Conservation (phyloP, 2,329 filamentous ascomycete species). For the Hypoxylon sp. region DNA sequence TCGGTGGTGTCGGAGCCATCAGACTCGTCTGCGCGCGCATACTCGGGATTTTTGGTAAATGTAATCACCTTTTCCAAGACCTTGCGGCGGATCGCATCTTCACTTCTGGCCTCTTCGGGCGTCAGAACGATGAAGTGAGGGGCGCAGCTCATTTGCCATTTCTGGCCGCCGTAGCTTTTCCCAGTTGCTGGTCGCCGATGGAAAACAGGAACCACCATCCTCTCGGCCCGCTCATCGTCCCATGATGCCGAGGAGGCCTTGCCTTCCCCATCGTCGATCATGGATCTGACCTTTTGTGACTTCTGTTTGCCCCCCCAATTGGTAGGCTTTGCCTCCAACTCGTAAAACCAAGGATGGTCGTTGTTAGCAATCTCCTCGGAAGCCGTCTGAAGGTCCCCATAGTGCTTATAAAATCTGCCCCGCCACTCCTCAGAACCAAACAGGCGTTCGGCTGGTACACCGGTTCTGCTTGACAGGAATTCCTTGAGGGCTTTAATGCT, state of each 20-base stretch:
- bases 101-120: slow-evolving; percentile 71
- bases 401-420: slow-evolving; percentile 85
- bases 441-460: slow-evolving; percentile 70
- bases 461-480: slow-evolving; percentile 72
- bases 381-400: slow-evolving; percentile 72
- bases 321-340: slow-evolving; percentile 80
- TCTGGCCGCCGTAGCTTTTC: slow-evolving; percentile 49
- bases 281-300: slow-evolving; percentile 57
- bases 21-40: slow-evolving; percentile 61
- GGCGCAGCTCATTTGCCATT: slow-evolving; percentile 38
- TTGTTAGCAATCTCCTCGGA: slow-evolving; percentile 76
- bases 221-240: slow-evolving; percentile 70
- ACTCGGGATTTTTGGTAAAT: slow-evolving; percentile 75
- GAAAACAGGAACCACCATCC: slow-evolving; percentile 74
- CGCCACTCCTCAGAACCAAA: slow-evolving; percentile 85
- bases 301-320: slow-evolving; percentile 70
- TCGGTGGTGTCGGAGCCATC: slow-evolving; percentile 65
- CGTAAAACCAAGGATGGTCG: slow-evolving; percentile 74
- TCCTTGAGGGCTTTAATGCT: slow-evolving; percentile 74
- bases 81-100: slow-evolving; percentile 81
- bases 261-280: slow-evolving; percentile 58
- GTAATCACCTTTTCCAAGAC: slow-evolving; percentile 78
- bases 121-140: slow-evolving; percentile 80
- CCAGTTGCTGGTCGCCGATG: slow-evolving; percentile 60
- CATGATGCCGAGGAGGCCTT: slow-evolving; percentile 50